Evolutionary conservation across 768 basidiomycete genomes (phyloP), one percentile per base, ranked within the genome.

Genomic region (Russula compacta): DNA sequence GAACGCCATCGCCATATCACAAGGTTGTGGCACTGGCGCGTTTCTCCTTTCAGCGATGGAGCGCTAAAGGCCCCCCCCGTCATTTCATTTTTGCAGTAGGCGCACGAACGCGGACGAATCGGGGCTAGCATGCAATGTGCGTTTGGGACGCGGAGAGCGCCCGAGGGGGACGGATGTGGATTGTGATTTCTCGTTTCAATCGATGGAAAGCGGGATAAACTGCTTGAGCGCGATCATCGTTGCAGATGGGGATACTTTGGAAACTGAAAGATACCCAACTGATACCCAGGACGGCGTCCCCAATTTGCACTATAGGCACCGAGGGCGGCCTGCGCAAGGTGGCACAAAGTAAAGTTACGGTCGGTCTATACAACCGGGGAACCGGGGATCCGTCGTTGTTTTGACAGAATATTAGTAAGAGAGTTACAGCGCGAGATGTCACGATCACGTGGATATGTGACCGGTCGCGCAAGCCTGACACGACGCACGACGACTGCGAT

Each of bases 371-470:
- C n/a, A n/a, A n/a, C n/a, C n/a, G n/a, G n/a, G n/a, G n/a, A n/a
- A 29, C 24, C 24, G 24, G 24, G 24, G 24, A 29, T 29, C 24
- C 24, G 24, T 29, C 24, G 24, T 29, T 3, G 3, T 29, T 29
- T 29, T 29, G 40, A 8, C 10, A 39, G 39, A 12, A 17, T 17
- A 14, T 14, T 42, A 17, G 40, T 14, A 42, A 42, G 15, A 17
- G 1, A 0, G 40, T 17, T 6, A 17, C 6, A 9, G 19, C 55
- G 44, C 56, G 56, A 57, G 19, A 4, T 21, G 61, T 63, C 61
- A 63, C 61, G 12, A 9, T 47, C 61, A 63, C 52, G 61, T 63
- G 61, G 0, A 6, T 19, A 0, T 32, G 61, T 63, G 61, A 62
- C 61, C 4, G 12, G 1, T 50, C 47, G 48, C 40, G 54, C n/a